Percentiles rank a stretch among this genome's conserved stretches.
Evolutionary conservation across 352 stramenopile genomes (phyloP).

Genomic region (Globisporangium ultimum): DNA sequence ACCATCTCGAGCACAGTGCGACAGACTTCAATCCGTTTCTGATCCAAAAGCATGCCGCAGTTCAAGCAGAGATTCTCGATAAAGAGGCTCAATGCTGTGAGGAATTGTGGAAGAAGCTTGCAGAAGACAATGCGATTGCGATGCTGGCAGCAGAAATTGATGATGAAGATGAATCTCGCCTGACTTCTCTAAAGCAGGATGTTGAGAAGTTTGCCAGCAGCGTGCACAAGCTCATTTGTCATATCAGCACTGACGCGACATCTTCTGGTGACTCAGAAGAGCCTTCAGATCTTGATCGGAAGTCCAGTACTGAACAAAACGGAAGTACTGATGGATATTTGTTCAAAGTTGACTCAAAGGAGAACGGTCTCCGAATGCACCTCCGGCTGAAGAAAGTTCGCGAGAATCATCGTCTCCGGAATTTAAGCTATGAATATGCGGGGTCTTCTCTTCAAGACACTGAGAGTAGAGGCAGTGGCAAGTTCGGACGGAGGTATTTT

Average conservation of each 20-base stretch:
- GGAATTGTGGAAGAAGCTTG: constrained; percentile 52
- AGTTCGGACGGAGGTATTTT: constrained; percentile 22
- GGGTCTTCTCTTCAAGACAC: constrained; percentile 42
- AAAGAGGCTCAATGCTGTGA: constrained; percentile 54
- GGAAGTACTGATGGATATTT: constrained; percentile 26
- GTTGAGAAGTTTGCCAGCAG: constrained; percentile 75
- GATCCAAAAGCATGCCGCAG: constrained; percentile 47
- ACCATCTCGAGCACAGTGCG: constrained; percentile 30
- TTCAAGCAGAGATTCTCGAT: constrained; percentile 45
- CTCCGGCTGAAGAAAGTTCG: constrained; percentile 61
- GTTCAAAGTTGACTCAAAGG: constrained; percentile 61
- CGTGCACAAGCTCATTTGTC: constrained; percentile 63
- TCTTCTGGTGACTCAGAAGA: not conserved
- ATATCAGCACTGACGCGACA: not conserved
- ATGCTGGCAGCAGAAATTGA: constrained; percentile 24
- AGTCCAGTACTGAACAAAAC: not conserved
- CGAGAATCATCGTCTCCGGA: constrained; percentile 63
- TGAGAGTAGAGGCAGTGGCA: constrained; percentile 36
- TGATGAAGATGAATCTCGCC: constrained; percentile 32
- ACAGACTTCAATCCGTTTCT: constrained; percentile 73
- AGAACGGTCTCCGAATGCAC: constrained; percentile 78
- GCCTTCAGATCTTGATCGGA: not conserved
- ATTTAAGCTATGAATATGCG: constrained; percentile 59
- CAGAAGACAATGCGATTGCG: constrained; percentile 30
- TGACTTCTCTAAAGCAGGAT: constrained; percentile 64